Base-by-base conservation (phyloP, 2,329 filamentous ascomycete genomes). In the Colletotrichum acutatum region DNA sequence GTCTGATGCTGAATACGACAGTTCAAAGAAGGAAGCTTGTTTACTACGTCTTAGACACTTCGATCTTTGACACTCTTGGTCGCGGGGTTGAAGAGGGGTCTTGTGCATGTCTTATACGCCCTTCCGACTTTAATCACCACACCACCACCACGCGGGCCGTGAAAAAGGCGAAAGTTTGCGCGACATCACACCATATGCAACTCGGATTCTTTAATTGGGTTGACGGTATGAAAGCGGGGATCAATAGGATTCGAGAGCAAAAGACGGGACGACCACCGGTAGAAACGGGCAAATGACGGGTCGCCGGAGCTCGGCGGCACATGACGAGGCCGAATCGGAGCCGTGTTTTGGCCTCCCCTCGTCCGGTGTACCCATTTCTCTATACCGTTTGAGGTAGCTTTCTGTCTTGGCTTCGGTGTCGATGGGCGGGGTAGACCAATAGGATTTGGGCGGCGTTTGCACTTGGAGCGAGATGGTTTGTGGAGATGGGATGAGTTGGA, bases 261-360 rank as follows among this genome's bases (percentile, higher is more conserved):
- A 49, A 34, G 26, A 49, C 16, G 28, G 3, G 54, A 28, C 46
- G n/a, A 16, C 24, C 26, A 64, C n/a, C 5, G 32, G 8, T n/a
- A 34, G 30, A 28, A 28, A 42, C 66, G 32, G 34, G 46, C 54
- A 34, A 60, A 60, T 22, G 19, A 19, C 28, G 28, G 30, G 56
- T 52, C 58, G 54, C 22, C 52, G 62, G 59, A 11, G 62, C 28
- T 65, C 68, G 63, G n/a, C 64, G 49, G 54, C 56, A 68, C 34
- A 19, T 30, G 56, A 62, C 57, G 60, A 60, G 8, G 57, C 72
- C 63, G 67, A 74, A 60, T 58, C 49, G 71, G 71, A 63, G 61
- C 72, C 66, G 59, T 56, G 52, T 30, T 22, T 3, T 42, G 34
- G 5, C 34, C 34, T 14, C 22, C 52, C 30, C 26, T 60, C 66